These are phyloP conservation scores for Ophioceras dolichostomum DNA, from an alignment of 2,329 filamentous ascomycete species.

Conservation along the genomic window DNA sequence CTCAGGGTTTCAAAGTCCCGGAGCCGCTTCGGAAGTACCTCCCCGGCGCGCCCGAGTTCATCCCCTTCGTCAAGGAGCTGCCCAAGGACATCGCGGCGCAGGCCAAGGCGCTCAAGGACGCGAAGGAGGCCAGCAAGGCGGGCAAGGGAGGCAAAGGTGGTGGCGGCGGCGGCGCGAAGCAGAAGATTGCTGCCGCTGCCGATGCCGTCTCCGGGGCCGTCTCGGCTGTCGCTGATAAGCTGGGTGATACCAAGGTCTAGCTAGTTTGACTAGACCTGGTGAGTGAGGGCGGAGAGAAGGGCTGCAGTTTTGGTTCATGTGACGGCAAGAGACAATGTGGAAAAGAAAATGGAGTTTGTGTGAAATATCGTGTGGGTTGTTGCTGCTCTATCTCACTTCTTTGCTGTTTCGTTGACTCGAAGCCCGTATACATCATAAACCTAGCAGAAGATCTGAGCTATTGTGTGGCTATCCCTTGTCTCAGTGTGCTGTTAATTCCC, in stretches of 20 bases:
- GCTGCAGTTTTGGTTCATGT: too few relatives aligned
- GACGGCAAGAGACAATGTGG: too few relatives aligned
- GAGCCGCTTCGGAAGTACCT: slow-evolving; percentile 82
- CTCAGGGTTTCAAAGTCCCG: slow-evolving; percentile 68
- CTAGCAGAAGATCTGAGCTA: too few relatives aligned
- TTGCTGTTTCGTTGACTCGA: too few relatives aligned
- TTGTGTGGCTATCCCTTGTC: too few relatives aligned
- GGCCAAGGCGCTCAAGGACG: slow-evolving; percentile 21
- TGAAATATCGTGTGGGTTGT: too few relatives aligned
- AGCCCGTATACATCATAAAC: too few relatives aligned
- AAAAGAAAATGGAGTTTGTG: too few relatives aligned
- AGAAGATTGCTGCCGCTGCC: slow-evolving; percentile 10
- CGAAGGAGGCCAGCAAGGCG: slow-evolving; percentile 7
- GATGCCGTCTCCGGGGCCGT: slow-evolving; percentile 9
- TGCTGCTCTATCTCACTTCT: too few relatives aligned
- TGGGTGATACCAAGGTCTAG: slow-evolving; percentile 15
- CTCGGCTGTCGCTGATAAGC: slow-evolving; percentile 13
- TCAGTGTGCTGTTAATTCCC: too few relatives aligned
- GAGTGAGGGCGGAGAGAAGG: too few relatives aligned
- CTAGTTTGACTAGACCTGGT: background rate
- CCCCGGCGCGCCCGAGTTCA: slow-evolving; percentile 76
- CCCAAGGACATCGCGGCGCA: slow-evolving; percentile 53
- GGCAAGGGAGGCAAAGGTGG: slow-evolving; percentile 2
- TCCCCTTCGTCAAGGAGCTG: slow-evolving; percentile 78
- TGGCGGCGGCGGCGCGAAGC: slow-evolving; percentile 10